Percentiles rank a stretch among this genome's conserved stretches.
Conservation (phyloP, 2,329 filamentous ascomycete species). For the Colletotrichum cuscutae region DNA sequence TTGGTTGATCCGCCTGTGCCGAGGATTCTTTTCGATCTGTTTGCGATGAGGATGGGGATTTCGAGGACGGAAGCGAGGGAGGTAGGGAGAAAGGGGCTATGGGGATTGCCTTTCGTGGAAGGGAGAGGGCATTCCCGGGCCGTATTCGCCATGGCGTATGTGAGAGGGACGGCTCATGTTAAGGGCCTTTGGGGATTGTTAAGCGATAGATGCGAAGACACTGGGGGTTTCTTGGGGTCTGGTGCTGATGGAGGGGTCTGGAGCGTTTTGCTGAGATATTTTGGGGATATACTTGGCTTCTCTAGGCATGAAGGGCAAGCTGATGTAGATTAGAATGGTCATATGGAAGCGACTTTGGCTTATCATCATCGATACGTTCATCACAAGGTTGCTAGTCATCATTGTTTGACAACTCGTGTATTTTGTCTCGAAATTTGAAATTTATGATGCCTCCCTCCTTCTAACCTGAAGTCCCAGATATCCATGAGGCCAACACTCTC, state of each 20-base stretch:
- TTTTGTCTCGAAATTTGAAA: not conserved
- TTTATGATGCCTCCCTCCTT: no score
- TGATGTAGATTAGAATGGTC: not conserved
- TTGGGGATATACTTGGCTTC: not conserved
- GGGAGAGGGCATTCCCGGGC: not conserved
- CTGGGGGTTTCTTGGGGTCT: not conserved
- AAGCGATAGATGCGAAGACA: not conserved
- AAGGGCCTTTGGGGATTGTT: not conserved
- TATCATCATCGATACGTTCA: not conserved
- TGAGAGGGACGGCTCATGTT: not conserved
- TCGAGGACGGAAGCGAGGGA: not conserved
- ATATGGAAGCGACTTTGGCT: not conserved
- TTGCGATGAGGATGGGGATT: not conserved
- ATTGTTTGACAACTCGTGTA: not conserved
- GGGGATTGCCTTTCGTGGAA: not conserved
- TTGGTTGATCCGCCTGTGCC: conserved; percentile 4
- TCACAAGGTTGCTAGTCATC: not conserved
- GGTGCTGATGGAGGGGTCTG: not conserved
- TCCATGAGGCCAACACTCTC: no score
- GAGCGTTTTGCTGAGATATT: not conserved
- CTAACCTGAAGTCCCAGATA: not conserved
- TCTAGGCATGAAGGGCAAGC: not conserved
- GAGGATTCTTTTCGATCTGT: not conserved
- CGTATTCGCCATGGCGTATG: conserved; percentile 11
- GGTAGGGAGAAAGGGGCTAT: not conserved